Base-by-base conservation (phyloP, 371 early-diverging fungal genomes). In the Mucor velutinosus region DNA sequence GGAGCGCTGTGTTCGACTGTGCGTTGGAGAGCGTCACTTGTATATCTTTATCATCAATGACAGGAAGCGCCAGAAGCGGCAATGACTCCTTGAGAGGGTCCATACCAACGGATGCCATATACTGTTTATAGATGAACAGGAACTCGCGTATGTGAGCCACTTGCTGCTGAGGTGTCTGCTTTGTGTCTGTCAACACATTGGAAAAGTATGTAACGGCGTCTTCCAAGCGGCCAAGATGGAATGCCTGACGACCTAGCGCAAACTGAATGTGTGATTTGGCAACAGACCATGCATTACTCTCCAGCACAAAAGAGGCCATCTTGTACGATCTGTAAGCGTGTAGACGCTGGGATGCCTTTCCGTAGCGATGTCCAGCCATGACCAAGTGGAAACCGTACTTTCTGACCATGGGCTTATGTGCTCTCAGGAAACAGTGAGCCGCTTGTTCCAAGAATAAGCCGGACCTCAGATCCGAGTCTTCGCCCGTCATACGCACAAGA, bases 401-500 rank as follows among this genome's bases (percentile, higher is more conserved):
- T 60, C 97, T 88, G 21, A 89, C 81, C 80, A 90, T 88, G 0
- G 93, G 88, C 8, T 76, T 73, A 19, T 80, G 71, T 1, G 76
- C 64, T 51, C 86, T 83, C 39, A 94, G 62, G 67, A 88, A 94
- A 39, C 92, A 89, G 60, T 91, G 88, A 0, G 96, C 96, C 0
- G 96, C 93, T 72, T 96, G 97, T 71, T 98, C 98, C 43, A 94
- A 74, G 39, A 94, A 88, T 55, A 97, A 70, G 0, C 92, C 96
- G 41, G 90, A 87, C 6, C 93, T 82, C 14, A 94, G 69, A 66
- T 93, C 92, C 4, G 88, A 90, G 30, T 87, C 82, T 65, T 94
- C 94, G 0, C 89, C 90, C 0, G 92, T 90, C 88, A 92, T 85
- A 35, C 91, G 73, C 4, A 92, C 84, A 11, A 91, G 77, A 0